These are phyloP conservation scores for Fusarium sororula DNA, from an alignment of 2,329 filamentous ascomycete genomes.

Conservation along the genomic window DNA sequence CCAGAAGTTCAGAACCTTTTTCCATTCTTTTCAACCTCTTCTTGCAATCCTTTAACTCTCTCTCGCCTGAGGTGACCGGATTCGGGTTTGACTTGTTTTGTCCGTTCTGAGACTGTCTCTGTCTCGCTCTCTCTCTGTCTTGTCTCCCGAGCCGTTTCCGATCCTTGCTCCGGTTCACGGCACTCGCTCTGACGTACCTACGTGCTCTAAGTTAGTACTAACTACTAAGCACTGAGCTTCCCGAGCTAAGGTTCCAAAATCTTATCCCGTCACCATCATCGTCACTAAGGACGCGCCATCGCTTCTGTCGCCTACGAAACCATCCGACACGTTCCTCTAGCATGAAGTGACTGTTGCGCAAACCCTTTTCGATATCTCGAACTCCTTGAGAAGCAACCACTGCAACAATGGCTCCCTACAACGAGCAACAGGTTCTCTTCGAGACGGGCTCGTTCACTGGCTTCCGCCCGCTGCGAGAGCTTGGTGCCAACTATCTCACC, in stretches of 20 bases:
- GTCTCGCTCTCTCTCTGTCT: neutral
- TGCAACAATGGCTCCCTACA: constrained; percentile 44
- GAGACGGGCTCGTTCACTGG: constrained; percentile 71
- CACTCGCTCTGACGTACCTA: constrained; percentile 20
- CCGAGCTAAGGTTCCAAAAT: constrained; percentile 17
- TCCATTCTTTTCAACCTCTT: neutral
- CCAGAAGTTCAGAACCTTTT: constrained; percentile 6
- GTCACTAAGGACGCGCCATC: constrained; percentile 25
- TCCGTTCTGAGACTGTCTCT: constrained; percentile 4
- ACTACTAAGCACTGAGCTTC: constrained; percentile 14
- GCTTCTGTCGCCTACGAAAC: constrained; percentile 9
- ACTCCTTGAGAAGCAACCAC: constrained; percentile 8
- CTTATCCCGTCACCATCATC: constrained; percentile 6
- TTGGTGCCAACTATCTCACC: constrained; percentile 69
- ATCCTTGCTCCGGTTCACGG: constrained; percentile 10
- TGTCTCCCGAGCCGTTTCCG: constrained; percentile 12
- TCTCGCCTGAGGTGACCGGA: constrained; percentile 13
- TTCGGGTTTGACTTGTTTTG: constrained; percentile 2
- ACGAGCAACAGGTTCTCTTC: constrained; percentile 58
- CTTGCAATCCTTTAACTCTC: neutral
- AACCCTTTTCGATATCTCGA: constrained; percentile 47
- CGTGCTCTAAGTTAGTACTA: neutral
- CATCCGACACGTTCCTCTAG: constrained; percentile 23
- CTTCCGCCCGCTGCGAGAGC: constrained; percentile 58
- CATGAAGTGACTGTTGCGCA: constrained; percentile 55